Percentiles rank a stretch among this genome's conserved stretches.
phyloP scores from a whole-genome alignment of 2,329 filamentous ascomycete genomes.

The Ophiostoma ips region DNA sequence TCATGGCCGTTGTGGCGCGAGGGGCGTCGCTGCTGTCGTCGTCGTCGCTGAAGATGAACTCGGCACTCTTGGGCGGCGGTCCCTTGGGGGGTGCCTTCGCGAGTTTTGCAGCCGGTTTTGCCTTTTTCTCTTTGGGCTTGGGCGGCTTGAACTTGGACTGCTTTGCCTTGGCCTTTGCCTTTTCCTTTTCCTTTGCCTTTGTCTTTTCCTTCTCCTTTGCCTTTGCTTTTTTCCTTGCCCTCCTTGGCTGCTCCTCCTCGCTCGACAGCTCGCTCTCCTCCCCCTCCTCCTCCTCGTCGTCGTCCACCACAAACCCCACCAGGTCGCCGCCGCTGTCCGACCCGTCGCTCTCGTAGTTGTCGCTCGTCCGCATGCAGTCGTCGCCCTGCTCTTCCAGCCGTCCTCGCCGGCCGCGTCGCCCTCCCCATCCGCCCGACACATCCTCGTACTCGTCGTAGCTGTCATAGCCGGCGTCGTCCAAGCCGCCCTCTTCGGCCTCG shows the following conservation, averaged over 20 bases:
- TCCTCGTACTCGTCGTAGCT: background rate
- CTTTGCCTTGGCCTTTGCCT: background rate
- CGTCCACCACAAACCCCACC: slow-evolving; percentile 41
- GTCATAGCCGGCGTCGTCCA: background rate
- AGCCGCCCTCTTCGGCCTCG: background rate
- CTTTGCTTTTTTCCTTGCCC: background rate
- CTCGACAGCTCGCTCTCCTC: slow-evolving; percentile 3
- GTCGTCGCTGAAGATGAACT: slow-evolving; percentile 5
- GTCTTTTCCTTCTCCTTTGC: background rate
- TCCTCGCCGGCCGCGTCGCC: background rate
- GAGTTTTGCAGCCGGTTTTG: background rate
- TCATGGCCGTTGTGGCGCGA: background rate
- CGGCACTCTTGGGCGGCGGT: slow-evolving; percentile 7
- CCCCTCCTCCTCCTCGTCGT: slow-evolving; percentile 23
- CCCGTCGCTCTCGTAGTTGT: slow-evolving; percentile 30
- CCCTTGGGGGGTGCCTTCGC: background rate
- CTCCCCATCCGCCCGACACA: slow-evolving; percentile 18
- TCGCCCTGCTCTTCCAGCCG: slow-evolving; percentile 32
- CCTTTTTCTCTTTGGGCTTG: background rate
- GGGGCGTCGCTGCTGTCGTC: slow-evolving; percentile 1
- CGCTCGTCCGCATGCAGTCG: slow-evolving; percentile 36
- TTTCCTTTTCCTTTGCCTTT: background rate
- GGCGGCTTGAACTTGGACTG: background rate
- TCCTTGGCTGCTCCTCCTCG: background rate
- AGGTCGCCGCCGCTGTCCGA: slow-evolving; percentile 37